Base-by-base conservation (phyloP, 768 basidiomycete species). In the Daedaleopsis sinensis region DNA sequence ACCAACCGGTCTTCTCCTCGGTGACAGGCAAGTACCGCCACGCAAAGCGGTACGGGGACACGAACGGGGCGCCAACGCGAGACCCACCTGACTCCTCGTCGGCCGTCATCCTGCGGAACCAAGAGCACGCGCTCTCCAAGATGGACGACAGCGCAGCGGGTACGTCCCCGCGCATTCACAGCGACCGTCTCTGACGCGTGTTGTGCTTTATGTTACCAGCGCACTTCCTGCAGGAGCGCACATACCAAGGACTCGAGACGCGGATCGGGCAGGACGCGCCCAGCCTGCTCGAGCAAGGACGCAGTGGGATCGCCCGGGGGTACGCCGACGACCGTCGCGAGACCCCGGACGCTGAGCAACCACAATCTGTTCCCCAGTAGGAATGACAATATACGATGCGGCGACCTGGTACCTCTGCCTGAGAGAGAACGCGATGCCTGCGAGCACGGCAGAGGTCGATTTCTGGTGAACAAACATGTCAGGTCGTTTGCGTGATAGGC, bases 271-370 rank as follows among this genome's bases (percentile, higher is more conserved):
- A 91, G 71, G 93, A 96, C 68, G 82, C 79, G 1, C 95, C 96
- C 0, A 84, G 90, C 63, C 72, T 88, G 43, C 73, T 98, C 60
- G 93, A 97, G 75, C 91, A 96, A 72, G 96, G 96, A 0, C 77
- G 94, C 49, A 91, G 84, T 65, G 96, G 96, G 6, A 89, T 96
- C 49, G 94, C 96, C 42, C 83, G 89, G 63, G 93, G 91, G 11
- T 98, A 98, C 72, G 61, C 47, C 3, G 64, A 67, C 23, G 67
- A 67, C 51, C 63, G 63, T 10, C 5, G 39, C 18, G 39, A 36
- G 35, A 52, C 21, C 38, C 19, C 52, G 27, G 27, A 32, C 27
- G 27, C 27, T 32, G 27, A 32, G 27, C 27, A 32, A 32, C 27
- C 27, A 7, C 27, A 32, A 7, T 32, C 27, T 32, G 27, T 3